Base-by-base conservation (phyloP, 2,329 filamentous ascomycete species). In the Eutypa lata region DNA sequence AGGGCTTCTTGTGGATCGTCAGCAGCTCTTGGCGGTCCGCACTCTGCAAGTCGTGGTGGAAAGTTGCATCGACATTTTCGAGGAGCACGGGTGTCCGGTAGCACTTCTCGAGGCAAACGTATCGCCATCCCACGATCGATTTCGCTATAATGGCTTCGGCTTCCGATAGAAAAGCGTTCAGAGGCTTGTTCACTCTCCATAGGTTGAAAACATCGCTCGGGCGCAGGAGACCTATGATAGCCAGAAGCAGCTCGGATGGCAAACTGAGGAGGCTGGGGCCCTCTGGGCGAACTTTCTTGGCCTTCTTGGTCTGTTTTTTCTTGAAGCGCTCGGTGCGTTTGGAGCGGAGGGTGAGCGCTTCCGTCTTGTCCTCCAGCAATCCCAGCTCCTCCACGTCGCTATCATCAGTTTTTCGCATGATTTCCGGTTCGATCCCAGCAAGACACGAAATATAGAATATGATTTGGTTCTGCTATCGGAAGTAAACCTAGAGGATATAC, bases 191-290 rank as follows among this genome's bases (percentile, higher is more conserved):
- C 13, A 77, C 70, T 19, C 71, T 69, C 26, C 68, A 65, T 2
- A 83, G 66, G 2, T 59, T 69, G 58, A 81, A 72, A 19, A 84
- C 58, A 43, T 84, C 80, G 65, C 74, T 77, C 0, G 82, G 80
- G 0, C 58, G 68, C 8, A 82, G 67, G 18, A 72, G 61, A n/a
- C 65, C 60, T 1, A 84, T 54, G 16, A 82, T 73, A 37, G 75
- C 69, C 26, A 79, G 63, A 3, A 83, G 54, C 2, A 84, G 66
- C 62, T 84, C 82, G 16, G 75, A 74, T 0, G 82, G 81, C 0
- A 84, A 70, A 54, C 76, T 72, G 21, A 76, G 57, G 11, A 82
- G 64, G 28, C 70, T 66, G 18, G 57, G 65, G 31, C 67, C 61
- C 47, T 59, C 28, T 64, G 62, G 24, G 4, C 60, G 62, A 10